phyloP scores from a whole-genome alignment of 345 rosid species.

The Ricinus communis region DNA sequence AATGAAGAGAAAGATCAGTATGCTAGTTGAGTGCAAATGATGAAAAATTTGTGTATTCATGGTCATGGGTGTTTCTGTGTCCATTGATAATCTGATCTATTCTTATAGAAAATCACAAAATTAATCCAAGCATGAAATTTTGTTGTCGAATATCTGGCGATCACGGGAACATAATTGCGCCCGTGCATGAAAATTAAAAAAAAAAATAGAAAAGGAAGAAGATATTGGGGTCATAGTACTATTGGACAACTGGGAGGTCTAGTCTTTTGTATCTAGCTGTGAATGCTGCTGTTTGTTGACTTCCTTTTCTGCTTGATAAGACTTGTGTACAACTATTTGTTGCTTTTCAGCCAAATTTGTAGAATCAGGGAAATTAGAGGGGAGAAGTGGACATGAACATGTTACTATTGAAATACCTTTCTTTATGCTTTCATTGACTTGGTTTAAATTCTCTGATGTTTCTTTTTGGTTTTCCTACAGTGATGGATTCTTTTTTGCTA shows the following conservation, averaged over 20 bases:
- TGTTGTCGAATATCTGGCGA: no score
- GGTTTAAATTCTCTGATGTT: neutral
- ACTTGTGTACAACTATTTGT: neutral
- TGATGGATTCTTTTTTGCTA: conserved; percentile 33
- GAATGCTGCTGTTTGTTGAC: neutral
- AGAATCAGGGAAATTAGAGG: neutral
- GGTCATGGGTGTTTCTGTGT: neutral
- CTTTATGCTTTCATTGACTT: neutral
- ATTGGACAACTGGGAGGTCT: neutral
- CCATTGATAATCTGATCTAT: neutral
- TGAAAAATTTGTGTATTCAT: no score
- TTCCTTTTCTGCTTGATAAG: neutral
- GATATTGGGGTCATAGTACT: neutral
- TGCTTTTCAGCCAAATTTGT: neutral
- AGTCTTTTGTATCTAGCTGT: neutral
- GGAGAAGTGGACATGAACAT: neutral
- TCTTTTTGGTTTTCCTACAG: conserved; percentile 8
- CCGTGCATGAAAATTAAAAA: neutral
- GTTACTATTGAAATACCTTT: neutral
- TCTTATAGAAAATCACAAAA: neutral
- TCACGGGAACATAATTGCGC: neutral
- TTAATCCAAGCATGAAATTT: no score
- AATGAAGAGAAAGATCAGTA: no score
- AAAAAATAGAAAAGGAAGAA: no score
- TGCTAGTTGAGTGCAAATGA: no score